Evolutionary conservation across 805 yeast species (phyloP).

Genomic region (Starmerella stigmatis): DNA sequence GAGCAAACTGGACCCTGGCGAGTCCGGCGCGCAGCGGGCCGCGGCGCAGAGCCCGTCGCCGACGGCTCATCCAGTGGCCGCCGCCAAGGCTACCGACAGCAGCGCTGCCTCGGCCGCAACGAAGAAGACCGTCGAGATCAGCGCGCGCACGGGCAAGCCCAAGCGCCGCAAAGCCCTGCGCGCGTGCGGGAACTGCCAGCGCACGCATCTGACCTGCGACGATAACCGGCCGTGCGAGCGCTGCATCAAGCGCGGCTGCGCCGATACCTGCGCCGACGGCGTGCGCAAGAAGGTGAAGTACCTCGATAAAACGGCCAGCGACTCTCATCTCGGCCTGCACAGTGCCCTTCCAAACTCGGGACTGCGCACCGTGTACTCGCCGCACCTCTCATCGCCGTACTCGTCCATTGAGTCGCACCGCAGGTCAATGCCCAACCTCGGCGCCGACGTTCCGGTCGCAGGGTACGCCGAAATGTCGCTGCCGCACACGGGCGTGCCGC

Average conservation of each 20-base stretch:
- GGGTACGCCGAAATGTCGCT: too few relatives aligned
- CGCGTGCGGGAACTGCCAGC: constrained; percentile 86
- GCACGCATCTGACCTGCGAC: constrained; percentile 88
- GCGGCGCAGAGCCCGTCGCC: neutral
- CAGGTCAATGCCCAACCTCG: too few relatives aligned
- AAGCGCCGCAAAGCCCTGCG: constrained; percentile 60
- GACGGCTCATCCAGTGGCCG: too few relatives aligned
- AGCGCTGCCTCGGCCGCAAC: too few relatives aligned
- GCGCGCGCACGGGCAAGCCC: constrained; percentile 32
- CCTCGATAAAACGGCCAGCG: neutral
- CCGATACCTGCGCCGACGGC: constrained; percentile 71
- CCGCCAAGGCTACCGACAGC: neutral
- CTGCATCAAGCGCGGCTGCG: constrained; percentile 61
- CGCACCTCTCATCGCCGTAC: too few relatives aligned
- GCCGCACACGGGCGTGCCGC: too few relatives aligned
- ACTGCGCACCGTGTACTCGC: neutral
- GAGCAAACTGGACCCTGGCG: neutral
- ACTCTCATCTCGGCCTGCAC: neutral
- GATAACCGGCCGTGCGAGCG: constrained; percentile 70
- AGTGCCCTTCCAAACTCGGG: neutral
- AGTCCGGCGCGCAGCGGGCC: neutral
- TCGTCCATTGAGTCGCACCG: too few relatives aligned
- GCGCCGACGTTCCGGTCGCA: too few relatives aligned
- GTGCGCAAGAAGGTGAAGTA: constrained; percentile 54
- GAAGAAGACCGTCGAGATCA: constrained; percentile 16